Conservation (phyloP, 1,284 basidiomycete species). For the Schizophyllum commune region DNA sequence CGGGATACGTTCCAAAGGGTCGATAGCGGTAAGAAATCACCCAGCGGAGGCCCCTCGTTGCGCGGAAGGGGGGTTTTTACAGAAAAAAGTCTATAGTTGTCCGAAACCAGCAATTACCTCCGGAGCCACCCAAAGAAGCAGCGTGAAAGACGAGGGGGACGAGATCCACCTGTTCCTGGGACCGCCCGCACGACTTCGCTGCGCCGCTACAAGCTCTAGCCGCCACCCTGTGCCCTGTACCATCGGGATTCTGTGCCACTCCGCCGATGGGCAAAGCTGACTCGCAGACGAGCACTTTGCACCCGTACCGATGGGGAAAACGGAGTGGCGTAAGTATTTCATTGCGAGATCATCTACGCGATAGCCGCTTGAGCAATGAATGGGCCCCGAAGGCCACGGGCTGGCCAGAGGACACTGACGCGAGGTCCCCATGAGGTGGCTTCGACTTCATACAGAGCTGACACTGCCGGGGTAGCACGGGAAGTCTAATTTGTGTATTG, state of each 20-base stretch:
- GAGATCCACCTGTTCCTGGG: neutral
- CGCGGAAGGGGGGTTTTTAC: too few relatives aligned
- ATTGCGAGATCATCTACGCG: neutral
- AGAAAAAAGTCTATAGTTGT: neutral
- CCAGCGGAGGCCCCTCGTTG: neutral
- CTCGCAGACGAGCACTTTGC: neutral
- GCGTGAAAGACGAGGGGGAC: neutral
- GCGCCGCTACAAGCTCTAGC: neutral
- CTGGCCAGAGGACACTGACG: neutral
- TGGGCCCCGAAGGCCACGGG: too few relatives aligned
- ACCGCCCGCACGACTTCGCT: neutral
- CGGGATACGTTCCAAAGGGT: neutral
- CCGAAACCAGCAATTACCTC: neutral
- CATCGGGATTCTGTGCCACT: neutral
- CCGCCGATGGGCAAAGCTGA: neutral
- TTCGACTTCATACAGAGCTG: neutral
- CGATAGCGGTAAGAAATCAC: neutral
- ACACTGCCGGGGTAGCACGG: neutral
- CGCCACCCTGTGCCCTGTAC: neutral
- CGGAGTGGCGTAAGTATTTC: neutral
- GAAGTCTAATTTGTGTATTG: neutral
- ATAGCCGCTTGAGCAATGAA: neutral
- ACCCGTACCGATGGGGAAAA: neutral
- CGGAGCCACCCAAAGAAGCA: neutral
- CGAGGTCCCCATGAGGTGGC: neutral